These are phyloP conservation scores for Pneumocystis wakefieldiae DNA, from an alignment of 1,139 yeast species.

Conservation along the genomic window DNA sequence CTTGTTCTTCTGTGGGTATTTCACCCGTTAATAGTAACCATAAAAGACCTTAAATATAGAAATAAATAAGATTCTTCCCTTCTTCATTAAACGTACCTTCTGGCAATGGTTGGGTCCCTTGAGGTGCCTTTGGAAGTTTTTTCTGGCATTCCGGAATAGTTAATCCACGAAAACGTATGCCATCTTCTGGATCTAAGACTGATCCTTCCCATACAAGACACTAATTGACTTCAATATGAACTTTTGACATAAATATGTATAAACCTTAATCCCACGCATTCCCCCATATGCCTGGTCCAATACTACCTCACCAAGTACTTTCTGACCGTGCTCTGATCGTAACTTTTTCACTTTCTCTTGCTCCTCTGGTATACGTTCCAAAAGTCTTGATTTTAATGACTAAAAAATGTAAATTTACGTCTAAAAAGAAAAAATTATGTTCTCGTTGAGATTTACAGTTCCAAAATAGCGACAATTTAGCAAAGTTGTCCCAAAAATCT, in stretches of 20 bases:
- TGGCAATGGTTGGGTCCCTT: constrained; percentile 52
- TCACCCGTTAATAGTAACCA: constrained; percentile 52
- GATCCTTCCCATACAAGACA: constrained; percentile 99
- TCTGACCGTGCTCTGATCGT: constrained; percentile 76
- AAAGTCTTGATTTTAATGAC: constrained; percentile 85
- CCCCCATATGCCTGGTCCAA: constrained; percentile 98
- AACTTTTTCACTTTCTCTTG: constrained; percentile 82
- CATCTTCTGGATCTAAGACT: constrained; percentile 93
- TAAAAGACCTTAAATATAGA: constrained; percentile 26
- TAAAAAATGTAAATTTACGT: constrained; percentile 20
- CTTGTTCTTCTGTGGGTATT: constrained; percentile 43
- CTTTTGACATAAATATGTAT: constrained; percentile 32
- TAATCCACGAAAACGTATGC: constrained; percentile 93
- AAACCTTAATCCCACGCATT: constrained; percentile 89
- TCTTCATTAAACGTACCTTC: constrained; percentile 28
- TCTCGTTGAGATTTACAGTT: not conserved
- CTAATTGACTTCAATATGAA: not conserved
- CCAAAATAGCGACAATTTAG: not conserved
- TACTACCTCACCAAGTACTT: constrained; percentile 76
- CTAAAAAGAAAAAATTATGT: not conserved
- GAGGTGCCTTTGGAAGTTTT: constrained; percentile 85
- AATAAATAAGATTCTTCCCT: not conserved
- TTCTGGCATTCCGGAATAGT: constrained; percentile 91
- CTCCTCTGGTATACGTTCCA: constrained; percentile 80
- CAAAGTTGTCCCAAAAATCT: not conserved